Evolutionary conservation across 345 rosid genomes (phyloP).

Genomic region (Jatropha curcas): DNA sequence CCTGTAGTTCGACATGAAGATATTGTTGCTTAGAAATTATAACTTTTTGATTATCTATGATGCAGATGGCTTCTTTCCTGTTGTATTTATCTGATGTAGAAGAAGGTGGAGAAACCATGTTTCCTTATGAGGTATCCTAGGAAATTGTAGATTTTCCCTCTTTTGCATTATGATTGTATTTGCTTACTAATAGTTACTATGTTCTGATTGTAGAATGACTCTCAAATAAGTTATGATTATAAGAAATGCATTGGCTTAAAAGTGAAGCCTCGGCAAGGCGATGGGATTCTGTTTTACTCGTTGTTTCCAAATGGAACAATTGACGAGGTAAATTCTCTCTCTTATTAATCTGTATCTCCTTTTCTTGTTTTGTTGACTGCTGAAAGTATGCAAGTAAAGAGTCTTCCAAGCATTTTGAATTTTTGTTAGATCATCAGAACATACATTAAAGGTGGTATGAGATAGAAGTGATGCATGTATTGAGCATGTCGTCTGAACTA

Average conservation of each 20-base stretch:
- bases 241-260: conserved; percentile 65
- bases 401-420: not conserved
- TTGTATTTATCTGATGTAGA: conserved; percentile 67
- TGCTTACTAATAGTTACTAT: not conserved
- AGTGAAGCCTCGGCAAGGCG: conserved; percentile 75
- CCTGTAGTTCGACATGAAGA: not conserved
- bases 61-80: conserved; percentile 66
- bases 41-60: not conserved
- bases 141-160: conserved; percentile 11
- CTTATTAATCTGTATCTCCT: not conserved
- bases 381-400: not conserved
- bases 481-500: not conserved
- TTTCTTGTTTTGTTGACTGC: not conserved
- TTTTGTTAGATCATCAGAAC: not conserved
- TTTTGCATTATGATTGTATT: not conserved
- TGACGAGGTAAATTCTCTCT: conserved; percentile 46
- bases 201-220: conserved; percentile 44
- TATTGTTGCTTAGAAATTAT: conserved; percentile 8
- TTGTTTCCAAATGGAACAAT: conserved; percentile 66
- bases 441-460: too few relatives aligned
- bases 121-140: conserved; percentile 64
- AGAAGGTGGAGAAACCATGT: conserved; percentile 87
- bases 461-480: not conserved
- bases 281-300: conserved; percentile 70
- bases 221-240: conserved; percentile 47